Percentiles rank a stretch among this genome's conserved stretches.
Evolutionary conservation across 1,139 yeast genomes (phyloP).

Genomic region (Spathaspora jeffriesii): DNA sequence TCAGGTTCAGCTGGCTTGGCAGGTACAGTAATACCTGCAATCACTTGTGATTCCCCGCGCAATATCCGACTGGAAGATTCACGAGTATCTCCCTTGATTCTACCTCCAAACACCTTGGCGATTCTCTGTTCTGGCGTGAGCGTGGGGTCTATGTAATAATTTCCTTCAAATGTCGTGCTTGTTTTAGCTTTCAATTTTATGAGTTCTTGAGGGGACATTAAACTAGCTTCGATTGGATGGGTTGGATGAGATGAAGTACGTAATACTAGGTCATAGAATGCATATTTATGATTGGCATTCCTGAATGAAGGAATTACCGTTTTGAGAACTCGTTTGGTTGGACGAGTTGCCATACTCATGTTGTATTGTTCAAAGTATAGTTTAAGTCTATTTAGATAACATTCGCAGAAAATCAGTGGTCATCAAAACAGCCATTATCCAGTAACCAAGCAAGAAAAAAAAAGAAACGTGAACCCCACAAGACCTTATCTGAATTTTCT

Average conservation of each 20-base stretch:
- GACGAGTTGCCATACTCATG: background rate
- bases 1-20: conserved; percentile 86
- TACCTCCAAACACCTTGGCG: conserved; percentile 55
- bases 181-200: conserved; percentile 20
- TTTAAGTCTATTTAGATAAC: background rate
- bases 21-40: conserved; percentile 81
- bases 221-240: conserved; percentile 31
- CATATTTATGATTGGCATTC: conserved; percentile 17
- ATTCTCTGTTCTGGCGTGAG: conserved; percentile 51
- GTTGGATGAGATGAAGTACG: conserved; percentile 34
- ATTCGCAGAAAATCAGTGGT: background rate
- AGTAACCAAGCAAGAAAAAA: background rate
- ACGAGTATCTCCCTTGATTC: conserved; percentile 56
- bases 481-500: background rate
- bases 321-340: conserved; percentile 5
- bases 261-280: conserved; percentile 39
- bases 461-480: conserved; percentile 2
- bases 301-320: conserved; percentile 10
- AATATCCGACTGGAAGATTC: conserved; percentile 50
- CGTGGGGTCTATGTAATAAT: conserved; percentile 29
- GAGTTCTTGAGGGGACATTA: conserved; percentile 24
- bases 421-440: background rate
- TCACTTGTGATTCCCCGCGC: conserved; percentile 39
- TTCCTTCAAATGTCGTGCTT: conserved; percentile 46
- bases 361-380: background rate